A percentile compares a stretch with the other conserved stretches of the same genome.
Conservation (phyloP, 1,284 basidiomycete genomes). For the Leccinum griseonigrum region DNA sequence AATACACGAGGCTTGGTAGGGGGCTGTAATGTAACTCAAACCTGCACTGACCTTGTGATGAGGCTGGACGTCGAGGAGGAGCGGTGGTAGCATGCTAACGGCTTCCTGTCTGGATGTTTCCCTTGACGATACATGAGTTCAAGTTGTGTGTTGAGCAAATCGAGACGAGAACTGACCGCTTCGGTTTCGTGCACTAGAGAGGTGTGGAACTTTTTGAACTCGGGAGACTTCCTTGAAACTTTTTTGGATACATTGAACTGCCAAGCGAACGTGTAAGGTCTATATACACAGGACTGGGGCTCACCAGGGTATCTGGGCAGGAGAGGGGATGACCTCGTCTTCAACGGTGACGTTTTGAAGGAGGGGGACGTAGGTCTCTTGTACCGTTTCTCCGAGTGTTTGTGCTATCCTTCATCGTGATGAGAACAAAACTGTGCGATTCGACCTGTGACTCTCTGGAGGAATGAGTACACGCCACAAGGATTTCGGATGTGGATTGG, state of each 20-base stretch:
- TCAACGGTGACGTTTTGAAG: constrained; percentile 79
- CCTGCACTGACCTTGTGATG: constrained; percentile 67
- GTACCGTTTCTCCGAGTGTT: constrained; percentile 25
- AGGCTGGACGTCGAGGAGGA: constrained; percentile 93
- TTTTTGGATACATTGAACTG: constrained; percentile 92
- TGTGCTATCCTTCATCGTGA: constrained; percentile 22
- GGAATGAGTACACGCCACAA: no score
- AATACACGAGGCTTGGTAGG: no score
- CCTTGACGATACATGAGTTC: constrained; percentile 50
- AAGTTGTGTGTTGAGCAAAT: background rate
- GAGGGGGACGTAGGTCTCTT: constrained; percentile 75
- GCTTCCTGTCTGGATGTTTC: constrained; percentile 97
- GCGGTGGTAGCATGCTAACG: constrained; percentile 97
- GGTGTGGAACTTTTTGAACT: constrained; percentile 95
- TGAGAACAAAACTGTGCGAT: constrained; percentile 6
- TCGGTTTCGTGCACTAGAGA: constrained; percentile 99
- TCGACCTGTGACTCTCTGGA: no score
- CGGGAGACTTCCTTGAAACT: constrained; percentile 85
- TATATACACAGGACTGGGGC: constrained; percentile 14
- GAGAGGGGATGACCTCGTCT: constrained; percentile 74
- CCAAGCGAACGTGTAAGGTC: constrained; percentile 67
- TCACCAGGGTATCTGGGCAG: constrained; percentile 82
- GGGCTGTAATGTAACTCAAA: background rate
- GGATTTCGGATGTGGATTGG: no score
- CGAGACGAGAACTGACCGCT: constrained; percentile 58